Evolutionary conservation across 108 stramenopile species (phyloP), one percentile per base, ranked within the genome.

Genomic region (Stephanodiscus triporus): DNA sequence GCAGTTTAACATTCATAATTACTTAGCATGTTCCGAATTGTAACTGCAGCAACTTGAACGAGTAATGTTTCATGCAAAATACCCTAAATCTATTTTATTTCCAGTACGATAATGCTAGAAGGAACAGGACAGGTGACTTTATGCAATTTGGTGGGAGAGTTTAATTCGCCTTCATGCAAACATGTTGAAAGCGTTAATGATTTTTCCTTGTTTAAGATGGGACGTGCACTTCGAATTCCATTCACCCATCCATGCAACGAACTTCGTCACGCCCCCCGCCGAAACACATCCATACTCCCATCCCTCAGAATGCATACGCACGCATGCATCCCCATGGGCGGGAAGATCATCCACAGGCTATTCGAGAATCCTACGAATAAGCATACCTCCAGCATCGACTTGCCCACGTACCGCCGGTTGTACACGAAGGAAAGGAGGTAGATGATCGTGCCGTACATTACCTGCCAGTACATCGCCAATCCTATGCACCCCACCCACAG

Each of bases 371-470:
- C 90, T 10, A 94, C 92, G 77, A 94, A 91, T 22, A 87, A 75
- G 37, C 77, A 48, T 49, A 89, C 83, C 53, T 88, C 89, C 27
- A 65, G 30, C 14, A 77, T 26, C 5, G 77, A 61, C 50, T 80
- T 84, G 19, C 86, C 88, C 50, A 75, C 59, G 66, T 94, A 86
- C 19, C 92, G 79, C 43, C 74, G 69, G 63, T 94, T 94, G 49
- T 78, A 91, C 19, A 88, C 40, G 62, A 84, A 94, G 9, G 86
- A 84, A 47, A 91, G 64, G 9, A 91, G 63, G 59, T 94, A 94
- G 38, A 94, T 88, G 10, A 94, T 80, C 2, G 92, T 84, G 10
- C 92, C 92, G 75, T 94, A 94, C 54, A 87, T 58, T n/a, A 91
- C 79, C 75, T 94, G 89, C 89, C 89, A 91, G 60, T 90, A 91